These are phyloP conservation scores for Apiospora kogelbergensis DNA, from an alignment of 2,329 filamentous ascomycete species.

Conservation along the genomic window DNA sequence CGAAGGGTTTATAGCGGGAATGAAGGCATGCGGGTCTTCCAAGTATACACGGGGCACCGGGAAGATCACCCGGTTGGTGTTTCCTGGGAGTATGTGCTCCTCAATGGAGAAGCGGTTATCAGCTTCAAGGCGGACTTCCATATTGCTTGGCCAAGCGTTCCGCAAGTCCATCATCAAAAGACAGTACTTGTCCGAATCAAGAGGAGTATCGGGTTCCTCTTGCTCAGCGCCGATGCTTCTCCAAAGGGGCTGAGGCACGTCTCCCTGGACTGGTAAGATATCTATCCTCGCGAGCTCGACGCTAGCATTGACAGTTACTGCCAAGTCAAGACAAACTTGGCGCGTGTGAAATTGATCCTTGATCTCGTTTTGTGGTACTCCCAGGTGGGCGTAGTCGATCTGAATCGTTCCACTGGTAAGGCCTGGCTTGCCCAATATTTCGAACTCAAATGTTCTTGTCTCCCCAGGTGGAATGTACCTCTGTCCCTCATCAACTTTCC, in stretches of 20 bases:
- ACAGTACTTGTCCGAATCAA: conserved; percentile 63
- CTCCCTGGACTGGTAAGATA: conserved; percentile 68
- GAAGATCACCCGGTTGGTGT: conserved; percentile 73
- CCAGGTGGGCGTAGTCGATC: conserved; percentile 84
- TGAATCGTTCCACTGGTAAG: conserved; percentile 78
- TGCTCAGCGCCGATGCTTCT: conserved; percentile 37
- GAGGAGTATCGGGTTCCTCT: conserved; percentile 14
- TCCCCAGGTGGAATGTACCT: conserved; percentile 66
- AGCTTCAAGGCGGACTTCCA: conserved; percentile 63
- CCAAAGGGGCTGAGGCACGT: conserved; percentile 65
- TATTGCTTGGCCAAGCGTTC: conserved; percentile 84
- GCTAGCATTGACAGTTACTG: conserved; percentile 88
- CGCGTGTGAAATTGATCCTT: conserved; percentile 78
- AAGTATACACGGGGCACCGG: conserved; percentile 75
- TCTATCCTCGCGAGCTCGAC: conserved; percentile 81
- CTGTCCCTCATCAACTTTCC: conserved; percentile 49
- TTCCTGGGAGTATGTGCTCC: conserved; percentile 63
- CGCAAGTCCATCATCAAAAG: conserved; percentile 80
- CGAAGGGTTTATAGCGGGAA: conserved; percentile 77
- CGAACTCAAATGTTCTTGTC: conserved; percentile 73
- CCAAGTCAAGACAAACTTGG: conserved; percentile 77
- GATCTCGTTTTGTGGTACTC: conserved; percentile 65
- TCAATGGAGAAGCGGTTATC: conserved; percentile 50
- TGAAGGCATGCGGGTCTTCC: conserved; percentile 71
- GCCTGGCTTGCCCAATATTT: conserved; percentile 83